Evolutionary conservation across 805 yeast species (phyloP), one percentile per base, ranked within the genome.

Genomic region (Ogataea pilisensis): DNA sequence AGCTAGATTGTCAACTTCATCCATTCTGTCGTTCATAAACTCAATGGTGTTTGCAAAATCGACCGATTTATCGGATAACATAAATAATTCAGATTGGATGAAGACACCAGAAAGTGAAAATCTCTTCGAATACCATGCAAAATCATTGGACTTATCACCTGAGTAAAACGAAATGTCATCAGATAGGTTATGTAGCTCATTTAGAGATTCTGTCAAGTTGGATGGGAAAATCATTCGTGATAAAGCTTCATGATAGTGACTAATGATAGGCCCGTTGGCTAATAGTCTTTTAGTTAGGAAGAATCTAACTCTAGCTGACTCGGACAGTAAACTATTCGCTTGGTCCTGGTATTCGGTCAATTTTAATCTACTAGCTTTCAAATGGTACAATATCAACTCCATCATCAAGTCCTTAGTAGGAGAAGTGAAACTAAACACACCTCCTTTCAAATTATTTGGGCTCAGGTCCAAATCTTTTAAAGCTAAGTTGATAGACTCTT

Each of bases 91-190:
- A 30, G 84, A 66, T 29, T 82, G 76, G 2, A 85, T 84, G 60
- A 85, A 87, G 2, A 84, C 73, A 2, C 84, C 70, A 19, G 85
- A 74, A 13, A 91, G 58, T 8, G 85, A 74, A 13, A 83, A 66
- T 49, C 99, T 70, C 57, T 89, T 85, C n/a, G 95, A 69, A 61
- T 91, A 91, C 99, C 99, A 91, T 3, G 87, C 83, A 58, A 85
- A 81, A 60, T 88, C 96, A 49, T 80, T 80, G 17, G 93, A 75
- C 39, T 62, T 55, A 57, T 90, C 97, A 9, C 90, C 93, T 0
- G 95, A 80, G 51, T 77, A 79, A 61, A 65, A 88, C 34, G 86
- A 76, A 44, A 91, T 71, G 57, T 93, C 98, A 64, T 91, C 98
- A 11, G 88, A 73, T 41, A 90, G 69, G 38, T 76, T 73, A 51